Evolutionary conservation across 257 asterid species (phyloP), one percentile per base, ranked within the genome.

Genomic region (Solanum commersonii): DNA sequence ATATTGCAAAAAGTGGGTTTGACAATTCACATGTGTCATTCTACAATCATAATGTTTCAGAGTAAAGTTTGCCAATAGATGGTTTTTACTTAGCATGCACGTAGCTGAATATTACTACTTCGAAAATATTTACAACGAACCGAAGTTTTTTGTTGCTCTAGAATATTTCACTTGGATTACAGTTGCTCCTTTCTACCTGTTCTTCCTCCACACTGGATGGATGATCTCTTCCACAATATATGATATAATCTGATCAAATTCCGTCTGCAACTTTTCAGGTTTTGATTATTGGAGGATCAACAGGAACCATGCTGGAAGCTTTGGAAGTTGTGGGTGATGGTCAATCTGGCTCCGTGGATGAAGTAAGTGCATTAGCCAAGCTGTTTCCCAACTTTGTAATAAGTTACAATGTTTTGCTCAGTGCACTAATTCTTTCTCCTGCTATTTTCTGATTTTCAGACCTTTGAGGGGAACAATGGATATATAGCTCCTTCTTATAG

Each of bases 261-360:
- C 34, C 8, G 4, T 77, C 29, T 81, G 42, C 42, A 81, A 46
- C 87, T 82, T 88, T 91, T 42, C 92, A 97, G 99, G 99, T 97
- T 85, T 92, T 97, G 95, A 92, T 96, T 92, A 97, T 97, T 84
- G 99, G 99, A 88, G 99, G 99, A 89, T 96, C 99, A 88, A 97
- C 99, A 72, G 99, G 99, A 87, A 97, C 99, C 91, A 97, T 97
- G 99, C 93, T 97, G 91, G 99, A 95, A 93, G 94, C 96, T 86
- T 93, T 97, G 89, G 88, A 97, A 90, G 99, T 97, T 89, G 98
- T 96, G 33, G 99, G 99, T 79, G 99, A 96, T 84, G 93, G 90
- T 83, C 93, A 91, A 89, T 96, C 94, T 52, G 88, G 87, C 86
- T 89, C 98, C 27, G 87, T 96, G 90, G 95, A 92, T 52, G 98